phyloP scores from a whole-genome alignment of 495 filamentous ascomycete genomes.

The Penicillium antarcticum region DNA sequence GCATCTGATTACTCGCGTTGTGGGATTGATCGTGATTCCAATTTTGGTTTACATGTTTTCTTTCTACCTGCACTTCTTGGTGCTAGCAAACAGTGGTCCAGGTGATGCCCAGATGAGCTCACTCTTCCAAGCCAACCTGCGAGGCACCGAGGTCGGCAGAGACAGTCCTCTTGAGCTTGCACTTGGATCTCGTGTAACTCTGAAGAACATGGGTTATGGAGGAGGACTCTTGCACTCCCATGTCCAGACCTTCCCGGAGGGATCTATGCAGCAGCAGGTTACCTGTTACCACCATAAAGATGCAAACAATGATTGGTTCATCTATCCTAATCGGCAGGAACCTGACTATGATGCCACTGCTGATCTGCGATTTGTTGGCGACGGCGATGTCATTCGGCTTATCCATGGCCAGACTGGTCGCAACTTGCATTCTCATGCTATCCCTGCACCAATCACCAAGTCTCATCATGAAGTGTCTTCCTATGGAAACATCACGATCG shows the following conservation, averaged over 20 bases:
- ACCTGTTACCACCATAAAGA: conserved; percentile 99
- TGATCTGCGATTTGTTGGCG: conserved; percentile 67
- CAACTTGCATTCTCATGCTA: conserved; percentile 90
- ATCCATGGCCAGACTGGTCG: conserved; percentile 95
- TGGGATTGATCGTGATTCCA: conserved; percentile 86
- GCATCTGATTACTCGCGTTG: conserved; percentile 75
- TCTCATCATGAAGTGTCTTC: conserved; percentile 87
- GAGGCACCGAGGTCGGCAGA: conserved; percentile 87
- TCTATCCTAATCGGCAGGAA: conserved; percentile 83
- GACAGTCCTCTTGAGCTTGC: conserved; percentile 92
- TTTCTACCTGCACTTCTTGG: conserved; percentile 88
- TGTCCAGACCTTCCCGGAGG: conserved; percentile 94
- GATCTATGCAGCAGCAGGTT: conserved; percentile 90
- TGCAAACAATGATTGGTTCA: conserved; percentile 99
- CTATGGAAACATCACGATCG: conserved; percentile 95
- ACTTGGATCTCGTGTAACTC: conserved; percentile 80
- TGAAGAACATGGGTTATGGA: conserved; percentile 99
- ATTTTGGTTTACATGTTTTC: conserved; percentile 88
- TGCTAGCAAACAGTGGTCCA: conserved; percentile 90
- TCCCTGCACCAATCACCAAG: conserved; percentile 86
- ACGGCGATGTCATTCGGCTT: conserved; percentile 77
- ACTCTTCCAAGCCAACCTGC: conserved; percentile 94
- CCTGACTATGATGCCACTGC: conserved; percentile 68
- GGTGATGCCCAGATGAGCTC: conserved; percentile 99
- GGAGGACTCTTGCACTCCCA: conserved; percentile 97